These are phyloP conservation scores for Knufia petricola DNA, from an alignment of 2,329 filamentous ascomycete genomes.

Conservation along the genomic window DNA sequence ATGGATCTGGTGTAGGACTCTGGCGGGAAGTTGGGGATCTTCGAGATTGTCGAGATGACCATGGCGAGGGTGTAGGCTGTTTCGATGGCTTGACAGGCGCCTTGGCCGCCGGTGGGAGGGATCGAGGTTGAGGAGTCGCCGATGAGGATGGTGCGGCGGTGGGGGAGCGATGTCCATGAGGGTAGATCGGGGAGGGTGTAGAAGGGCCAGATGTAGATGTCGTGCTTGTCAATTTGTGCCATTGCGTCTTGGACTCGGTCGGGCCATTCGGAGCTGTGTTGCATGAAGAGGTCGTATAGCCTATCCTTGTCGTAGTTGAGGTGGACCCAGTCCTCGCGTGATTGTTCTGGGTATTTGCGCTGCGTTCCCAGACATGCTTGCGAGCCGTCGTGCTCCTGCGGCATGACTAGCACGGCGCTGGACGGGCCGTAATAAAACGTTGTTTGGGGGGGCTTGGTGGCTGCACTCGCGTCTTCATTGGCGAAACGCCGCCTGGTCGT, in stretches of 20 bases:
- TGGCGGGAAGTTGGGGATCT: slow-evolving; percentile 6
- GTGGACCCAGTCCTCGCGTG: slow-evolving; percentile 17
- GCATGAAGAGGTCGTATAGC: slow-evolving; percentile 14
- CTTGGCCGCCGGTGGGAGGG: slow-evolving; percentile 19
- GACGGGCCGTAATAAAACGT: neutral
- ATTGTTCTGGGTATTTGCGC: slow-evolving; percentile 10
- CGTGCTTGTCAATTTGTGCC: slow-evolving; percentile 10
- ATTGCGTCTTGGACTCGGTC: slow-evolving; percentile 14
- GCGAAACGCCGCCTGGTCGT: slow-evolving; percentile 1
- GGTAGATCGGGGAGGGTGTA: slow-evolving; percentile 16
- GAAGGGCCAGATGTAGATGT: slow-evolving; percentile 19
- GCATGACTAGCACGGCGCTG: slow-evolving; percentile 5
- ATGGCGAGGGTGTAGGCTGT: slow-evolving; percentile 19
- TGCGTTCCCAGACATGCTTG: slow-evolving; percentile 3
- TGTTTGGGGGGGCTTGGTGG: slow-evolving; percentile 1
- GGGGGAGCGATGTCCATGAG: slow-evolving; percentile 15
- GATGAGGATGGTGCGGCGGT: slow-evolving; percentile 14
- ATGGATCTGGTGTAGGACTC: slow-evolving; percentile 1
- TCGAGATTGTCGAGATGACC: slow-evolving; percentile 8
- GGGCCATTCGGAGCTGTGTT: slow-evolving; percentile 13
- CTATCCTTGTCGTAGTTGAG: slow-evolving; percentile 14
- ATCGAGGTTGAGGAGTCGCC: slow-evolving; percentile 22
- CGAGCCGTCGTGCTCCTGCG: slow-evolving; percentile 9
- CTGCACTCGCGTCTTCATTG: neutral
- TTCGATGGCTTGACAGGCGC: slow-evolving; percentile 20